Conservation (phyloP, 331 rosid genomes). For the Dryas integrifolia region DNA sequence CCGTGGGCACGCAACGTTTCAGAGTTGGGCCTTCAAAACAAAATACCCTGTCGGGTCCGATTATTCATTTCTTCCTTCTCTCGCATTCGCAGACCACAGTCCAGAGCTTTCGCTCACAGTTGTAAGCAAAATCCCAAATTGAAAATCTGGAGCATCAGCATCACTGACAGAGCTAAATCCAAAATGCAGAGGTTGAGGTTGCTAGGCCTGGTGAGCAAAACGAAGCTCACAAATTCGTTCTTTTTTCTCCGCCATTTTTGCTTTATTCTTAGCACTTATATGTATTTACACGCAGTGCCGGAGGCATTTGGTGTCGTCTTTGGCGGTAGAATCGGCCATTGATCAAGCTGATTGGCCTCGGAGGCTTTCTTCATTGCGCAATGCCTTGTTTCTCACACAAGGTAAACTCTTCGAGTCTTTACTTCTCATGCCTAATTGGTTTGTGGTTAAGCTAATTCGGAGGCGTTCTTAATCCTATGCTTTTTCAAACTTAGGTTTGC, state of each 20-base stretch:
- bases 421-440: neutral
- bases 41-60: conserved; percentile 16
- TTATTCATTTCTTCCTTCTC: conserved; percentile 6
- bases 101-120: neutral
- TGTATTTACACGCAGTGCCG: conserved; percentile 50
- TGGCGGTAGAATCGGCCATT: conserved; percentile 35
- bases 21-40: neutral
- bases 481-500: conserved; percentile 43
- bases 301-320: conserved; percentile 51
- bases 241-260: neutral
- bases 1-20: neutral
- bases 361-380: conserved; percentile 32
- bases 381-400: conserved; percentile 35
- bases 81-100: neutral
- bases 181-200: conserved; percentile 57
- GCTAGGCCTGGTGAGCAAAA: conserved; percentile 54
- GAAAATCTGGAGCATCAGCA: neutral
- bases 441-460: neutral
- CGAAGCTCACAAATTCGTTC: neutral
- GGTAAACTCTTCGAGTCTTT: conserved; percentile 26
- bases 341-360: conserved; percentile 27
- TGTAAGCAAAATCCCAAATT: neutral
- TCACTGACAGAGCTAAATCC: neutral
- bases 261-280: neutral
- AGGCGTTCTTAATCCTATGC: neutral